phyloP scores from a whole-genome alignment of 257 asterid genomes.

The Solanum chmielewskii region DNA sequence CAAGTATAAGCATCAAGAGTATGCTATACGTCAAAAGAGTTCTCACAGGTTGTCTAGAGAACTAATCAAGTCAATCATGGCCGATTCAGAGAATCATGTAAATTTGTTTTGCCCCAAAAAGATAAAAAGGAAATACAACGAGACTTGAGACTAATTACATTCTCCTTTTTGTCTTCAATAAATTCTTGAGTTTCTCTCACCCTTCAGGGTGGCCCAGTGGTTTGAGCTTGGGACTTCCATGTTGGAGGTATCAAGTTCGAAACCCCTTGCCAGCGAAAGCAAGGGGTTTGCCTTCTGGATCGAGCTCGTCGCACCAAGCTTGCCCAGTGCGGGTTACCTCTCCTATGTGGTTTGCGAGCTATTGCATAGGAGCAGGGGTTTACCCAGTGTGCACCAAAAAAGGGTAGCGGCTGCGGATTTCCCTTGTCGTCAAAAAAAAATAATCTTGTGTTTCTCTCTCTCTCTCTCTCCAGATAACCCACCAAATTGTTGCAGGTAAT shows the following conservation, averaged over 20 bases:
- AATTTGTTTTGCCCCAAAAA: neutral
- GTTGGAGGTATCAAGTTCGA: too few relatives aligned
- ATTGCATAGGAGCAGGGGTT: too few relatives aligned
- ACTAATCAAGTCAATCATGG: neutral
- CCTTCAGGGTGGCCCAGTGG: too few relatives aligned
- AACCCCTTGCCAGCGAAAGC: too few relatives aligned
- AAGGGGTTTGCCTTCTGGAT: too few relatives aligned
- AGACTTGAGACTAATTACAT: neutral
- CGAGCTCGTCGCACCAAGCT: too few relatives aligned
- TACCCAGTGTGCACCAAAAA: too few relatives aligned
- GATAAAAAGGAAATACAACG: neutral
- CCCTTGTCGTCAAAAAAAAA: too few relatives aligned
- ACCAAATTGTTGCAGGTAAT: neutral
- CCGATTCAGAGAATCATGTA: neutral
- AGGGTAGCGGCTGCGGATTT: too few relatives aligned
- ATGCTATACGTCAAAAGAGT: neutral
- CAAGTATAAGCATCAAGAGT: neutral
- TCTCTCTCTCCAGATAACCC: neutral
- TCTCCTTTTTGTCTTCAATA: neutral
- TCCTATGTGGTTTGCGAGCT: too few relatives aligned
- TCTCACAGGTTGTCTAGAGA: neutral
- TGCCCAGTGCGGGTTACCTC: too few relatives aligned
- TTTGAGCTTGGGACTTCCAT: too few relatives aligned
- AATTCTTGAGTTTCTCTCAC: neutral
- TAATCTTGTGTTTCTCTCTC: neutral